Percentiles rank a stretch among this genome's conserved stretches.
These are phyloP conservation scores for Garcia nutans DNA, from an alignment of 345 rosid species.

Conservation along the genomic window DNA sequence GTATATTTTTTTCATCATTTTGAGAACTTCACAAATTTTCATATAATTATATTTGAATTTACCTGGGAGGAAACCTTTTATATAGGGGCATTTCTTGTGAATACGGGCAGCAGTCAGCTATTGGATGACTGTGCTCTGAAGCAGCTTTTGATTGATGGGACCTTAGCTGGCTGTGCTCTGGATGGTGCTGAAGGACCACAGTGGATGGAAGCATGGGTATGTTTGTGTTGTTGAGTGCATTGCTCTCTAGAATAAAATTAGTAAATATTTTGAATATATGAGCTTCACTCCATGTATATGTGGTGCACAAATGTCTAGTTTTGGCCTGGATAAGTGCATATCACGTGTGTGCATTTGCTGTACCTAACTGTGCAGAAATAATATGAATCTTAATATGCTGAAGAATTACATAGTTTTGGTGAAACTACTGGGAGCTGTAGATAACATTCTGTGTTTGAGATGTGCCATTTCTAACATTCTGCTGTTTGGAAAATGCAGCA, in stretches of 20 bases:
- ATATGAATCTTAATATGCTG: background rate
- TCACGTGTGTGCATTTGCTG: background rate
- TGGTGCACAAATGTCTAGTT: background rate
- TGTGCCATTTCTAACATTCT: background rate
- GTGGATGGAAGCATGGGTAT: slow-evolving; percentile 99
- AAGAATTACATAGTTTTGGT: background rate
- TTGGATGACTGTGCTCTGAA: slow-evolving; percentile 92
- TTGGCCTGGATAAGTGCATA: background rate
- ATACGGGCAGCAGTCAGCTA: slow-evolving; percentile 93
- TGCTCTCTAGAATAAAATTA: slow-evolving; percentile 3
- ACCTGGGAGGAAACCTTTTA: background rate
- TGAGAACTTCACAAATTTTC: background rate
- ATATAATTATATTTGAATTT: background rate
- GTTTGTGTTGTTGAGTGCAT: slow-evolving; percentile 21
- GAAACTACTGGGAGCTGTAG: background rate
- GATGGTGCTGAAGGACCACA: slow-evolving; percentile 99
- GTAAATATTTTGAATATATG: background rate
- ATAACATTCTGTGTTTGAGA: background rate
- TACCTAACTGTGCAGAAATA: background rate
- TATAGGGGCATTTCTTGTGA: slow-evolving; percentile 95
- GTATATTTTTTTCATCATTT: slow-evolving; percentile 34
- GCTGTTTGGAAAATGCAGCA: background rate
- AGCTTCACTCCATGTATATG: background rate
- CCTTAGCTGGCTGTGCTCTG: slow-evolving; percentile 93
- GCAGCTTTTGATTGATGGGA: slow-evolving; percentile 92